Evolutionary conservation across 148 eudicot genomes (phyloP).

Genomic region (Chenopodium berlandieri): DNA sequence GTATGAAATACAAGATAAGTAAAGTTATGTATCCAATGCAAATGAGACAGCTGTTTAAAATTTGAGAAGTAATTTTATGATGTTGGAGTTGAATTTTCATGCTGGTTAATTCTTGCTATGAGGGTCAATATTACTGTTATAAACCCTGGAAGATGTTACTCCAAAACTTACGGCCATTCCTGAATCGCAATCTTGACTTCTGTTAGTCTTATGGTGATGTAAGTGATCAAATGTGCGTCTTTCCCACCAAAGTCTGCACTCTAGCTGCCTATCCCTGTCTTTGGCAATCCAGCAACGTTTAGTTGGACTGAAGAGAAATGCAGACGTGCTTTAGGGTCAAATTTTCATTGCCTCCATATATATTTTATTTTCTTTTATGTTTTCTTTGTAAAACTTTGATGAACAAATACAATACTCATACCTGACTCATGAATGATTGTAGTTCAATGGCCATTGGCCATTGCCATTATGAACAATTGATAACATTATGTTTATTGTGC

Average conservation of each 20-base stretch:
- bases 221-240: neutral
- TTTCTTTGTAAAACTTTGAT: neutral
- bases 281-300: neutral
- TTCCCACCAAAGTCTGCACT: neutral
- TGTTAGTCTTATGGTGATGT: neutral
- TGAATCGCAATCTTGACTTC: neutral
- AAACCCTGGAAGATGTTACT: neutral
- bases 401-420: neutral
- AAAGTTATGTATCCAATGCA: neutral
- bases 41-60: neutral
- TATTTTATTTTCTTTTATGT: no score
- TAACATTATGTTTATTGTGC: conserved; percentile 23
- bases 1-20: neutral
- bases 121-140: neutral
- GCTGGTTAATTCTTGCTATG: neutral
- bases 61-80: neutral
- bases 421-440: neutral
- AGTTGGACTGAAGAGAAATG: neutral
- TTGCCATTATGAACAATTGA: neutral
- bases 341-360: no score
- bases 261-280: neutral
- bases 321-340: neutral
- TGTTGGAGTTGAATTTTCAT: neutral
- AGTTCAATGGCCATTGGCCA: neutral
- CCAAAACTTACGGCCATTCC: neutral